Evolutionary conservation across 495 filamentous ascomycete species (phyloP), one percentile per base, ranked within the genome.

Genomic region (Friedmanniomyces simplex): DNA sequence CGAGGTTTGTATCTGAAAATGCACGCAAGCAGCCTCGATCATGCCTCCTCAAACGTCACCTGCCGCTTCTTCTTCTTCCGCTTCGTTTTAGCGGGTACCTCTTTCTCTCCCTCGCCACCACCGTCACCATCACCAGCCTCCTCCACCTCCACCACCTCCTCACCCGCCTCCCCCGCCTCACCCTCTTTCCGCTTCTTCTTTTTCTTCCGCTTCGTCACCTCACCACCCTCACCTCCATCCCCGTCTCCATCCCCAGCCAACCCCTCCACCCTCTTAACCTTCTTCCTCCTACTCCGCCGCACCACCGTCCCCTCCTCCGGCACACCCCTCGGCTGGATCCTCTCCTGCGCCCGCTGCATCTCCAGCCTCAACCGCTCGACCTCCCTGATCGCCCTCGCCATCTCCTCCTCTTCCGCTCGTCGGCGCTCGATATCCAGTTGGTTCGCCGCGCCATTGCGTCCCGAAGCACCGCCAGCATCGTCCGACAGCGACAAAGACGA

Each of bases 321-420:
- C 2, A 82, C 80, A 55, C 87, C 79, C 28, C 81, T 77, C 14
- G 80, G 77, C 66, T 87, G 77, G 34, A 94, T 85, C 52, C 88
- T 73, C 72, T 97, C 91, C 34, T 87, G 86, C 16, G 85, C 86
- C 62, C 89, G 74, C 71, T 96, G 91, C 89, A 98, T 96, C 69
- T 91, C 87, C 50, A 94, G 68, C 37, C 93, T 76, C 52, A 94
- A 69, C 49, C 81, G 76, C 73, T 96, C 91, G 14, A 98, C 85
- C 67, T 95, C 83, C 67, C 82, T 81, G 74, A 95, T 81, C 4
- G 91, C 93, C 65, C 78, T 82, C 28, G 76, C 78, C 87, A 95
- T 91, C 69, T 95, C 90, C 1, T 76, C 79, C 55, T 95, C 89
- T 63, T 90, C 83, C 13, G 76, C 74, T 62, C 78, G 76, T 46